Conservation (phyloP, 1,139 yeast genomes). For the Lodderomyces parapsilosis region DNA sequence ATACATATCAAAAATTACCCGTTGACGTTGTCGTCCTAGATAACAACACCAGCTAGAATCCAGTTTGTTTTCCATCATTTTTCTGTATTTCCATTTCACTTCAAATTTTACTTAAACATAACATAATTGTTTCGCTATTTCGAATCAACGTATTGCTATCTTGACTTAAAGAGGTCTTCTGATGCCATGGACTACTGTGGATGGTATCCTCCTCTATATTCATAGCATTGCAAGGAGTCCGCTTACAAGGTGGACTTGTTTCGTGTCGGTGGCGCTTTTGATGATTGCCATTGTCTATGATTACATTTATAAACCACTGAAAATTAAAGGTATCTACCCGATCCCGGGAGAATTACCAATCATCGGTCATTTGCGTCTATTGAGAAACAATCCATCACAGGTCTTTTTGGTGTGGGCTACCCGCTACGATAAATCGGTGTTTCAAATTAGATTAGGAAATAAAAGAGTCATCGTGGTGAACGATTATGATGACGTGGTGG, state of each 20-base stretch:
- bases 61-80: neutral
- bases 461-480: slow-evolving; percentile 63
- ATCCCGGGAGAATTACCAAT: slow-evolving; percentile 53
- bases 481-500: slow-evolving; percentile 51
- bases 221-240: neutral
- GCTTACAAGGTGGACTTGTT: neutral
- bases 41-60: too few relatives aligned
- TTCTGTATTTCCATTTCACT: neutral
- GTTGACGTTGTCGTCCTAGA: neutral
- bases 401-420: slow-evolving; percentile 49
- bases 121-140: neutral
- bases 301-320: neutral
- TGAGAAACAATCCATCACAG: slow-evolving; percentile 51
- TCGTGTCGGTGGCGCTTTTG: neutral
- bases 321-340: slow-evolving; percentile 23
- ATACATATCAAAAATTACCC: neutral
- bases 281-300: neutral
- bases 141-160: neutral
- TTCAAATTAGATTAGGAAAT: slow-evolving; percentile 63
- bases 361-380: slow-evolving; percentile 51
- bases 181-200: neutral
- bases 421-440: slow-evolving; percentile 44
- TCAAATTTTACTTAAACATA: neutral
- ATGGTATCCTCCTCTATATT: neutral
- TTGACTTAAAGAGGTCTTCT: neutral